These are phyloP conservation scores for Penicillium ochrochloron DNA, from an alignment of 495 filamentous ascomycete species.

Conservation along the genomic window DNA sequence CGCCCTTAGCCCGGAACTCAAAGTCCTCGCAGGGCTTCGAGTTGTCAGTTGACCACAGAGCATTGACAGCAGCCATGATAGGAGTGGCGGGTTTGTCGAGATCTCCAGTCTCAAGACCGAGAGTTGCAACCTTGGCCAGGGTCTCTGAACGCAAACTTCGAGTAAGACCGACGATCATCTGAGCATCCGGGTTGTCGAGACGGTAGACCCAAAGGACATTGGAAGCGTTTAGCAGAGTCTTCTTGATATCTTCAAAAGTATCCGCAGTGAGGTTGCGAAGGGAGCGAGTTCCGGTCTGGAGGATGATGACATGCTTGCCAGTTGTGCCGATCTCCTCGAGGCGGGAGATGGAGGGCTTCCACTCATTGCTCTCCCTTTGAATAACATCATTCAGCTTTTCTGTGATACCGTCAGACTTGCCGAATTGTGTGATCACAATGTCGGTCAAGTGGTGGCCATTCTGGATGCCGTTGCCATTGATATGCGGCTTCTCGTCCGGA, in stretches of 20 bases:
- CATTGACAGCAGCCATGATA: slow-evolving; percentile 38
- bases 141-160: slow-evolving; percentile 59
- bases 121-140: slow-evolving; percentile 53
- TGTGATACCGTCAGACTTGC: slow-evolving; percentile 20
- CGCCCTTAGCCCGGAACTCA: slow-evolving; percentile 33
- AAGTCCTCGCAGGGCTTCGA: slow-evolving; percentile 24
- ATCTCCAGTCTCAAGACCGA: slow-evolving; percentile 51
- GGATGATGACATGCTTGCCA: slow-evolving; percentile 28
- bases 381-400: slow-evolving; percentile 20
- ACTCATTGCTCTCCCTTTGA: slow-evolving; percentile 9
- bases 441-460: slow-evolving; percentile 14
- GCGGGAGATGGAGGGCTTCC: slow-evolving; percentile 20
- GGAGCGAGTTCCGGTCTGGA: slow-evolving; percentile 26
- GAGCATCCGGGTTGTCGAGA: slow-evolving; percentile 49
- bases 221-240: slow-evolving; percentile 34
- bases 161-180: slow-evolving; percentile 58
- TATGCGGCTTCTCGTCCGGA: neutral
- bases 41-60: slow-evolving; percentile 27
- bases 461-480: slow-evolving; percentile 20
- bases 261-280: slow-evolving; percentile 28
- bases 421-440: slow-evolving; percentile 25
- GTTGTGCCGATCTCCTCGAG: slow-evolving; percentile 20
- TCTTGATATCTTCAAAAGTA: slow-evolving; percentile 29
- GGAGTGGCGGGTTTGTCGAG: slow-evolving; percentile 39
- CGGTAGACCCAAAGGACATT: slow-evolving; percentile 57